Percentiles rank a stretch among this genome's conserved stretches.
Conservation (phyloP, 345 rosid species). For the Rhodamnia rubescens region DNA sequence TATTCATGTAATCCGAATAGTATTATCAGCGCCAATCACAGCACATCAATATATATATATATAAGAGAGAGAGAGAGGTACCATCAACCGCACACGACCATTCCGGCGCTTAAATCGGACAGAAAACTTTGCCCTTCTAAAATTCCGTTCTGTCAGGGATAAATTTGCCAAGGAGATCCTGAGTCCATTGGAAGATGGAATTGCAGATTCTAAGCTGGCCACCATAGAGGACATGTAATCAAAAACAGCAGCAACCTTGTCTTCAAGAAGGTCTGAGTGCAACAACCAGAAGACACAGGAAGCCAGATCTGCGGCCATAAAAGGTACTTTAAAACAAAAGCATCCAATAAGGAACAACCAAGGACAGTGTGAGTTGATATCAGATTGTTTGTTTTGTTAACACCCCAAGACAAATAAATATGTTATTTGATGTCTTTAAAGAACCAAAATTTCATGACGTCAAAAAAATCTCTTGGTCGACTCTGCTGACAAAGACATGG, state of each 20-base stretch:
- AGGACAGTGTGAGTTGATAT: neutral
- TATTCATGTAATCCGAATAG: constrained; percentile 1
- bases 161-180: constrained; percentile 34
- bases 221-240: constrained; percentile 75
- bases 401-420: neutral
- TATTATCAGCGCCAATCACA: neutral
- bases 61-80: constrained; percentile 4
- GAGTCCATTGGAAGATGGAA: constrained; percentile 22
- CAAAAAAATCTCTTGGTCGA: neutral
- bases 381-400: neutral
- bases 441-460: neutral
- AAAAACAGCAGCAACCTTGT: constrained; percentile 40
- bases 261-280: constrained; percentile 72
- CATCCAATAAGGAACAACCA: neutral
- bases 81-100: constrained; percentile 78
- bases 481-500: neutral
- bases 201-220: constrained; percentile 49
- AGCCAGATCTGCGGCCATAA: constrained; percentile 41
- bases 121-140: constrained; percentile 50
- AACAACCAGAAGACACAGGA: constrained; percentile 63
- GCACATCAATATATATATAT: neutral
- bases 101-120: constrained; percentile 74
- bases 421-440: neutral
- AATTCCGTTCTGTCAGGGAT: constrained; percentile 34
- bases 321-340: neutral